Evolutionary conservation across 179 eudicot species (phyloP).

Genomic region (Beta corolliflora): DNA sequence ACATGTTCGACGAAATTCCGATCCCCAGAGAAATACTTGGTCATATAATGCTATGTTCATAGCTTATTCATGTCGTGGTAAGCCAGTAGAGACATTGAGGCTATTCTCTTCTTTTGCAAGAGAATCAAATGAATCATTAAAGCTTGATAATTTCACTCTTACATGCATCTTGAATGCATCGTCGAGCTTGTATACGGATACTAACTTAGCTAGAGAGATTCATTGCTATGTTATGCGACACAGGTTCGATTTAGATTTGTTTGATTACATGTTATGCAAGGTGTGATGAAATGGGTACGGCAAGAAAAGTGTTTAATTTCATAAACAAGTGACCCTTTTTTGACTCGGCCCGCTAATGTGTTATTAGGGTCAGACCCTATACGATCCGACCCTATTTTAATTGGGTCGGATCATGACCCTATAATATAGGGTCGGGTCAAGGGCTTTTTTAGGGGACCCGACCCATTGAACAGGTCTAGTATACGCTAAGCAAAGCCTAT

Average conservation of each 20-base stretch:
- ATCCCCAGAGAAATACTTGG: constrained; percentile 44
- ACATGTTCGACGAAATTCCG: constrained; percentile 59
- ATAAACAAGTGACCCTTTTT: constrained; percentile 15
- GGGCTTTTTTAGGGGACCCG: too few relatives aligned
- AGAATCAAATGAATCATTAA: constrained; percentile 7
- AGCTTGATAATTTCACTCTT: constrained; percentile 50
- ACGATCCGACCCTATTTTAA: too few relatives aligned
- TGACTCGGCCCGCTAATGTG: too few relatives aligned
- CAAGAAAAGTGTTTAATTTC: constrained; percentile 53
- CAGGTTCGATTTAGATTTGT: constrained; percentile 57
- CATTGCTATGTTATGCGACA: constrained; percentile 44
- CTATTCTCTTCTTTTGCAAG: constrained; percentile 34
- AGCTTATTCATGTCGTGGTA: constrained; percentile 38
- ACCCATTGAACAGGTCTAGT: too few relatives aligned
- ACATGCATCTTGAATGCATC: constrained; percentile 57
- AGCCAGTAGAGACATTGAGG: constrained; percentile 36
- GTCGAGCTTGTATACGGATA: constrained; percentile 39
- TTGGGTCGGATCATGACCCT: too few relatives aligned
- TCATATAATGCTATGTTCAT: constrained; percentile 55
- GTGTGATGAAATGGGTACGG: constrained; percentile 54
- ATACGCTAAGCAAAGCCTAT: too few relatives aligned
- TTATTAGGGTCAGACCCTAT: too few relatives aligned
- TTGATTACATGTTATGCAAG: constrained; percentile 56
- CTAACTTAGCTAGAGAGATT: constrained; percentile 37
- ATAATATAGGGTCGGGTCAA: too few relatives aligned